phyloP scores from a whole-genome alignment of 2,329 filamentous ascomycete genomes.

The Claviceps pusilla region DNA sequence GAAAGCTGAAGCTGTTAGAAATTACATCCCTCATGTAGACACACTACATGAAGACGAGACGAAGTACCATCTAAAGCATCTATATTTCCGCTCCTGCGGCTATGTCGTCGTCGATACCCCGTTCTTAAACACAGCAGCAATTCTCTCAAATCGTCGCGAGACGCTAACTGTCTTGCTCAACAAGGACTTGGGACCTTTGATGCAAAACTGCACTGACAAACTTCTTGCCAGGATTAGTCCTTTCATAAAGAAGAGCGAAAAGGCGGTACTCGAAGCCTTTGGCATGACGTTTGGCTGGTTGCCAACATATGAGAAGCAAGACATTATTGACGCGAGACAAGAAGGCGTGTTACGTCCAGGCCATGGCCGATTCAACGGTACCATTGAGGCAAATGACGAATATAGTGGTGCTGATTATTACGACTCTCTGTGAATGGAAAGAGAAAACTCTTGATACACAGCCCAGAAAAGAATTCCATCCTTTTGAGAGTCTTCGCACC shows the following conservation, averaged over 20 bases:
- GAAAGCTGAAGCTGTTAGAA: background rate
- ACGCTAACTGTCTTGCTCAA: background rate
- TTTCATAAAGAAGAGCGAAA: conserved; percentile 16
- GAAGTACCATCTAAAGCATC: conserved; percentile 17
- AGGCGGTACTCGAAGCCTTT: conserved; percentile 16
- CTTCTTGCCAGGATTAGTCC: conserved; percentile 22
- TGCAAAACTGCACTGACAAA: conserved; percentile 23
- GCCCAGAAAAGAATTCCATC: background rate
- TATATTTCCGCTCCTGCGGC: conserved; percentile 46
- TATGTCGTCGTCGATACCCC: conserved; percentile 33
- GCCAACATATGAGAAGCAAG: conserved; percentile 16
- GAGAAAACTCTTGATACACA: background rate
- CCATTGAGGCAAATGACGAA: conserved; percentile 10
- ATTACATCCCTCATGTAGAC: conserved; percentile 2
- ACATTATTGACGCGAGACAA: conserved; percentile 17
- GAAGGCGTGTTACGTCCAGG: conserved; percentile 24
- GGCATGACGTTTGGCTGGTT: conserved; percentile 24
- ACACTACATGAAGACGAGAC: conserved; percentile 14
- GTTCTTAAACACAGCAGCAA: conserved; percentile 21
- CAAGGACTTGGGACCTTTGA: conserved; percentile 12
- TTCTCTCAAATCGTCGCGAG: conserved; percentile 13
- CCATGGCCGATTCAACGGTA: conserved; percentile 26
- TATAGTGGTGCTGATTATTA: background rate
- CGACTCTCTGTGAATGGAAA: background rate
- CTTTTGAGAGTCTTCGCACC: too few species aligned